Evolutionary conservation across 2,329 filamentous ascomycete species (phyloP), one percentile per base, ranked within the genome.

Genomic region (Venturiaceae sp.): DNA sequence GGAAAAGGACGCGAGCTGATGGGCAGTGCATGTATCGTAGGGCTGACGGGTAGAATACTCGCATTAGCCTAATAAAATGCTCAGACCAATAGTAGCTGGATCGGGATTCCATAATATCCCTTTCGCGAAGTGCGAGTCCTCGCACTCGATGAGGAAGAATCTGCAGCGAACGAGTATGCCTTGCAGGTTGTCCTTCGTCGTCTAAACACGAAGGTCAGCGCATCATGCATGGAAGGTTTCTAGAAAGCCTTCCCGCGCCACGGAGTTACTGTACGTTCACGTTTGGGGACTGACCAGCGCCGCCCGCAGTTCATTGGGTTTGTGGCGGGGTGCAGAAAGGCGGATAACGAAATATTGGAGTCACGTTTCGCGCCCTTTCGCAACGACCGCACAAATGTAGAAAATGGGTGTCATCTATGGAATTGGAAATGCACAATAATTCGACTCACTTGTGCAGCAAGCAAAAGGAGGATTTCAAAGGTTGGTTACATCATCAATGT

Each of bases 261-360:
- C n/a, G n/a, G 37, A 16, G 19, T 44, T n/a, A 21, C 39, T 8
- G 3, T 5, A 21, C n/a, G 5, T 16, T 21, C 19, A 23, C 39
- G 6, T 9, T 23, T 23, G 39, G 13, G 39, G 19, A 13, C 19
- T 41, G n/a, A 14, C 23, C 14, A 21, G 37, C 37, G 37, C 37
- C 11, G 37, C 3, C 37, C 39, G 39, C 39, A 44, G n/a, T 44
- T 21, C 11, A 21, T 21, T 21, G 19, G 19, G 19, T 39, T 52
- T 9, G 47, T 32, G 47, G 47, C 47, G 47, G 47, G n/a, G 47
- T 52, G 47, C 47, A 53, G 50, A 53, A 53, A 34, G 50, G 50
- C 50, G 50, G 50, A 11, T 6, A 39, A 13, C 37, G 41, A 14
- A 6, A 28, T 26, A 26, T 46, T 28, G 13, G 41, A 46, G 3